Evolutionary conservation across 139 green algal genomes (phyloP).

Genomic region (Tetradesmus obliquus): DNA sequence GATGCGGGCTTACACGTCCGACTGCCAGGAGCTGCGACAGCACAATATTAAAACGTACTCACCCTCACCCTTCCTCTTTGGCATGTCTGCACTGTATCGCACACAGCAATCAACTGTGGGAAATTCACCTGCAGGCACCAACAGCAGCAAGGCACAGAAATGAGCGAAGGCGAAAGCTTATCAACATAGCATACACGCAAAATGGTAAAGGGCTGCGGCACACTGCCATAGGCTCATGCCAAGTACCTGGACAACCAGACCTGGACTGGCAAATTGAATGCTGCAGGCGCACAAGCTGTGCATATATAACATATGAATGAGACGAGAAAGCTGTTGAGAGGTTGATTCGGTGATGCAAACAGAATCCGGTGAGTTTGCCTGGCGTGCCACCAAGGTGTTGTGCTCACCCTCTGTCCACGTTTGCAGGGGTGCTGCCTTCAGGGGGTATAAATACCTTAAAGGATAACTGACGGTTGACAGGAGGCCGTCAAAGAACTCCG

Average conservation of each 20-base stretch:
- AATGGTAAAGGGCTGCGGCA: background rate
- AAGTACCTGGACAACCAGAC: background rate
- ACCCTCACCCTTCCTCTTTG: background rate
- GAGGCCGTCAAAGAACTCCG: background rate
- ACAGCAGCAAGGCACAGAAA: background rate
- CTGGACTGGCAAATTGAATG: background rate
- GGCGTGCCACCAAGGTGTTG: background rate
- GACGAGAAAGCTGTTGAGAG: background rate
- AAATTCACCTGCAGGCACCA: conserved; percentile 1
- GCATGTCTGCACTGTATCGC: background rate
- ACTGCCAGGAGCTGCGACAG: background rate
- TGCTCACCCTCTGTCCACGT: background rate
- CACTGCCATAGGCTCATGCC: background rate
- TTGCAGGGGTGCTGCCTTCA: background rate
- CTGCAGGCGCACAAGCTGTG: background rate
- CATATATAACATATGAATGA: background rate
- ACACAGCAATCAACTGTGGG: background rate
- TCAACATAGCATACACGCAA: background rate
- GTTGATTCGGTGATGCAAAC: background rate
- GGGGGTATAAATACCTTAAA: background rate
- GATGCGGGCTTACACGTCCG: background rate
- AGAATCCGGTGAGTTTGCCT: background rate
- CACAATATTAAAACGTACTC: background rate
- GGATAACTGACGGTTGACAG: background rate
- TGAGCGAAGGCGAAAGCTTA: background rate